Base-by-base conservation (phyloP, 2,329 filamentous ascomycete genomes). In the Ploettnerulaceae sp. region DNA sequence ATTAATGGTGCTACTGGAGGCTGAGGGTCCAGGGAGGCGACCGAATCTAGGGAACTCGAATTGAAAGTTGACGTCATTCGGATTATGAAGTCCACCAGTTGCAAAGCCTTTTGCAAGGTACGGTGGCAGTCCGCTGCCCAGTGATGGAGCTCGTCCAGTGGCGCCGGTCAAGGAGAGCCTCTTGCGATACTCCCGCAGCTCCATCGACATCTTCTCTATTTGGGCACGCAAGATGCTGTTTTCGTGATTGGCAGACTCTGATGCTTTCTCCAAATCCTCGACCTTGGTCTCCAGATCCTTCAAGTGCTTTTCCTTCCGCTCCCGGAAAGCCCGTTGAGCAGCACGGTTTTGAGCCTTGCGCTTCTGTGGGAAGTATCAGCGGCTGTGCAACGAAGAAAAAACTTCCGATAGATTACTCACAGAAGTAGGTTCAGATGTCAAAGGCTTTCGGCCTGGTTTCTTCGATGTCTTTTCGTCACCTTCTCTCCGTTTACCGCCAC, bases 41-140 rank as follows among this genome's bases (percentile, higher is more conserved):
- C 93, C 93, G 61, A 98, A 97, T 63, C 86, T 90, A 55, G 93
- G 91, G 55, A 97, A 97, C 57, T 97, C 91, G 58, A 98, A 97
- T 57, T 91, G 84, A 63, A 97, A 97, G 64, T 85, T 89, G 64
- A 86, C 84, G 53, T 86, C 84, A 59, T 75, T 81, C 45, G 83
- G 71, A 56, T 81, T 83, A 64, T 71, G 78, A 53, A 79, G 64
- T 8, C 72, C 72, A 17, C 71, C 64, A 45, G 60, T 65, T 59
- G 75, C 70, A 60, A 75, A 71, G 61, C 67, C 47, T 70, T 66
- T 60, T 72, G 73, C 47, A 25, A 62, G 48, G 45, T 61, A 61
- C 24, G 56, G 36, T 18, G 57, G 59, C 17, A 57, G 17, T 22
- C 45, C 47, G 35, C 26, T 55, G 45, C 47, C 52, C 7, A 56